Conservation (phyloP, 2,329 filamentous ascomycete species). For the Exutisphaerella laricina region DNA sequence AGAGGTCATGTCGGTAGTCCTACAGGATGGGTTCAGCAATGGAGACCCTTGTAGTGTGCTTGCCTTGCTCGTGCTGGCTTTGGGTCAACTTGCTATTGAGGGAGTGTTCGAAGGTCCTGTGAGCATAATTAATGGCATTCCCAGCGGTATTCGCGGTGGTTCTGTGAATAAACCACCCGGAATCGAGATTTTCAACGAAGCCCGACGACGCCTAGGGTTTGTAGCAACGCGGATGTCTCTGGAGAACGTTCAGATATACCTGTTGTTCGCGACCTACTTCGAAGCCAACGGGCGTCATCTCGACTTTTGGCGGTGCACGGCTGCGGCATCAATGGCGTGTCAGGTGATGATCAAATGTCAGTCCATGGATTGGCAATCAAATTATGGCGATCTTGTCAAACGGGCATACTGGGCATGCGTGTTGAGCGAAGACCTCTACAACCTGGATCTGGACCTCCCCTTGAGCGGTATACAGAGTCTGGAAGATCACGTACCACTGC, state of each 20-base stretch:
- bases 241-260: constrained; percentile 55
- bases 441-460: constrained; percentile 55
- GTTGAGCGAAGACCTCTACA: constrained; percentile 46
- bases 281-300: constrained; percentile 32
- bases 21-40: constrained; percentile 47
- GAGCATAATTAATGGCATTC: constrained; percentile 39
- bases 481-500: constrained; percentile 51
- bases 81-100: constrained; percentile 55
- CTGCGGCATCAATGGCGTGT: constrained; percentile 53
- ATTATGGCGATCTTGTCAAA: constrained; percentile 49
- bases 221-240: constrained; percentile 50
- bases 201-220: constrained; percentile 55
- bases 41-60: constrained; percentile 48
- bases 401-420: constrained; percentile 55
- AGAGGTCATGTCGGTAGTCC: constrained; percentile 43
- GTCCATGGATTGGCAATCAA: constrained; percentile 43
- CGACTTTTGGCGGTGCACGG: constrained; percentile 57
- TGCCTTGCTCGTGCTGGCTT: constrained; percentile 52
- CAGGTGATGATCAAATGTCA: constrained; percentile 51
- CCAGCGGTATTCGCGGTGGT: constrained; percentile 52
- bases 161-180: constrained; percentile 50
- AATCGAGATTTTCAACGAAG: constrained; percentile 57
- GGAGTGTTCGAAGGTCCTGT: constrained; percentile 46
- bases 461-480: constrained; percentile 50
- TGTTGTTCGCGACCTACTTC: constrained; percentile 45